These are phyloP conservation scores for Elsinoe perseae DNA, from an alignment of 2,329 filamentous ascomycete genomes.

Conservation along the genomic window DNA sequence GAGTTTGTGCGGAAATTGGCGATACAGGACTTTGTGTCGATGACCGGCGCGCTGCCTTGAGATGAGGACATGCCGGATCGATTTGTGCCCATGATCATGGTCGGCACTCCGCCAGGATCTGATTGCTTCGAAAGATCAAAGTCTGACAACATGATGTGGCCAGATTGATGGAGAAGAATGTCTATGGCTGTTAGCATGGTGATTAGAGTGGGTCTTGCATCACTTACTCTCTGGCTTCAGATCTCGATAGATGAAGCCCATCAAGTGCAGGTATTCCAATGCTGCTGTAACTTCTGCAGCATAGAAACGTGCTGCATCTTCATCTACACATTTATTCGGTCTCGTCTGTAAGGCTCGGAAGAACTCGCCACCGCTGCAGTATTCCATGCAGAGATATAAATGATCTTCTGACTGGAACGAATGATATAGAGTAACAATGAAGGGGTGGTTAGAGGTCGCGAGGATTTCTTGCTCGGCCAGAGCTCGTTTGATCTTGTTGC, in stretches of 20 bases:
- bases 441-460: slow-evolving; percentile 96
- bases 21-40: slow-evolving; percentile 97
- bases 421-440: slow-evolving; percentile 97
- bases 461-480: slow-evolving; percentile 96
- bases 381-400: slow-evolving; percentile 99
- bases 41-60: slow-evolving; percentile 68
- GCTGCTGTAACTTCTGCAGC: slow-evolving; percentile 95
- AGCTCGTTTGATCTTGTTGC: slow-evolving; percentile 98
- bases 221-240: slow-evolving; percentile 88
- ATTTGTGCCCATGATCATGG: slow-evolving; percentile 76
- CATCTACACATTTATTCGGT: slow-evolving; percentile 92
- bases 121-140: slow-evolving; percentile 98
- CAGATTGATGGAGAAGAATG: slow-evolving; percentile 96
- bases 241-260: slow-evolving; percentile 99
- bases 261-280: slow-evolving; percentile 90
- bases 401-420: slow-evolving; percentile 99
- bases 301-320: slow-evolving; percentile 95
- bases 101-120: slow-evolving; percentile 87
- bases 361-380: slow-evolving; percentile 97
- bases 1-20: slow-evolving; percentile 97
- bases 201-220: background rate
- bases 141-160: slow-evolving; percentile 98
- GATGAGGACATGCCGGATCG: slow-evolving; percentile 74
- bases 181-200: slow-evolving; percentile 51
- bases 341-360: slow-evolving; percentile 93